Evolutionary conservation across 169 alveolate species (phyloP), one percentile per base, ranked within the genome.

Genomic region (Plasmodium blacklocki): DNA sequence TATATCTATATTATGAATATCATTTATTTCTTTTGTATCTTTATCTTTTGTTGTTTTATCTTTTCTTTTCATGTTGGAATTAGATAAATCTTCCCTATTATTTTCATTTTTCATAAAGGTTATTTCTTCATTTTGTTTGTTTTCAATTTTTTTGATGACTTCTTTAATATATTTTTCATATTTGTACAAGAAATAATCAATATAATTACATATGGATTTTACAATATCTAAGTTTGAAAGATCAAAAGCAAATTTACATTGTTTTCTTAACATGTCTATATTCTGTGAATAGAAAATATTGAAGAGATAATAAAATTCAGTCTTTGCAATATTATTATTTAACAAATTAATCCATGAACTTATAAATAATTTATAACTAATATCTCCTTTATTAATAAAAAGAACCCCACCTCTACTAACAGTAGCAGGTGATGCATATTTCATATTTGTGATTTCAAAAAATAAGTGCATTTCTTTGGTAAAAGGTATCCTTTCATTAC

Each of bases 341-440:
- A 94, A 85, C 39, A 95, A 94, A 73, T 96, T 97, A 52, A 97
- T 94, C 99, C 99, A 97, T 39, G 98, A 94, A 87, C 97, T 98
- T 93, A 98, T 93, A 93, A 92, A 96, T 29, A 98, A 98, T 91
- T 95, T 95, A 95, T 98, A 97, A 74, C 99, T 99, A 49, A 97
- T 96, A 95, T 98, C 98, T 80, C 97, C 94, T 92, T 96, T 98
- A 92, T 98, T 98, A 56, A 98, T 98, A 92, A 96, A 98, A 73
- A 98, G 95, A 92, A 98, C 99, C 63, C 99, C 99, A 26, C 99
- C 98, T 78, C 99, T 94, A n/a, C 98, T 96, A 15, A 98, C 98
- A 2, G 99, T 98, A 6, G 99, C 99, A 14, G 99, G 99, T 29
- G 99, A 98, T 12, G 99, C 99, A 89, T 98, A 97, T 95, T 95